Evolutionary conservation across 2,329 filamentous ascomycete species (phyloP), one percentile per base, ranked within the genome.

Genomic region (Sarocladium brachiariae): DNA sequence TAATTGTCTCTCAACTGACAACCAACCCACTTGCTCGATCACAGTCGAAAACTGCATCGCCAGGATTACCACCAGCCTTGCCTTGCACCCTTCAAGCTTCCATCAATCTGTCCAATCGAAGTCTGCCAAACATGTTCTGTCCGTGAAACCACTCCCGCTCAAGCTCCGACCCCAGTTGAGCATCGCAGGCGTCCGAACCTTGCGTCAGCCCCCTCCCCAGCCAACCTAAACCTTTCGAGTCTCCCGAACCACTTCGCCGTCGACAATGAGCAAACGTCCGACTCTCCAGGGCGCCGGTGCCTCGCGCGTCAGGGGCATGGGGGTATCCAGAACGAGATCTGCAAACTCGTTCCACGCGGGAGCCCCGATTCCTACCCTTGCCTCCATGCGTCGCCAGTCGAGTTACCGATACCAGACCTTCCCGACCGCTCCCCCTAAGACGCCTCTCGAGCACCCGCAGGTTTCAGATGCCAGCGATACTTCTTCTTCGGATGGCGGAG

Each of bases 391-490:
- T 33, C 71, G 71, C 13, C 62, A 66, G 21, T 68, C 71, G 8
- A 64, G 65, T 6, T 73, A 83, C 56, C 83, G 84, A 62, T 93
- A 92, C 68, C 86, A 91, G 60, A 92, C 88, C 6, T 92, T 93
- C 68, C 86, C 91, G 59, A 92, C 88, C 7, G 92, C 93, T 59
- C 87, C 87, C 2, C 87, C 87, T 11, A 81, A 80, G 57, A 80
- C 80, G 2, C 80, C 83, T 2, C 80, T 81, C 50, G 74, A 73
- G 14, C 74, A 74, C 14, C 70, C 56, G 59, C 68, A 52, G 51
- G 59, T 50, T 34, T 59, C 58, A 18, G 57, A 63, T 45, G 55
- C 51, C 39, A 60, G 45, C 30, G 45, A 27, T 18, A 41, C 62
- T 19, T 55, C 55, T 2, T 56, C 55, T 16, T 60, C 62, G 33